phyloP scores from a whole-genome alignment of 2,329 filamentous ascomycete species.

The Fusarium solani-melongenae region DNA sequence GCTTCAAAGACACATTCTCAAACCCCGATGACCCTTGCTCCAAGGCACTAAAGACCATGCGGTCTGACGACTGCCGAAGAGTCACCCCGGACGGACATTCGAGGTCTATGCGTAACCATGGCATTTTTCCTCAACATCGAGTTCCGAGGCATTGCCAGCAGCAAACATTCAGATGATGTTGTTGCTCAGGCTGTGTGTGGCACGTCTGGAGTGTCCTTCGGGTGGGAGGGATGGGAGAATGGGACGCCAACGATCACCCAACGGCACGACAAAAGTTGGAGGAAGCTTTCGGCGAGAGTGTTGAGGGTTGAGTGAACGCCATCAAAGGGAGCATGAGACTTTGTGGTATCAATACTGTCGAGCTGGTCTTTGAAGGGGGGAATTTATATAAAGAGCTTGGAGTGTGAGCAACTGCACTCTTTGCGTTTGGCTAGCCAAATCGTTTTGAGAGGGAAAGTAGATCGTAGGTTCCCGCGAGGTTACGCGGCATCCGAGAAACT shows the following conservation, averaged over 20 bases:
- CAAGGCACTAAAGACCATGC: not conserved
- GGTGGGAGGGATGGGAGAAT: not conserved
- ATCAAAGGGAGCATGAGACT: not conserved
- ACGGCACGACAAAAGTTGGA: not conserved
- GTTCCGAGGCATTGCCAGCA: not conserved
- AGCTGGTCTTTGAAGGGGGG: no score
- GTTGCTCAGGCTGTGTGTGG: not conserved
- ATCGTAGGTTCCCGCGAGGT: no score
- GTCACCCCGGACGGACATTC: not conserved
- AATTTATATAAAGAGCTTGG: no score
- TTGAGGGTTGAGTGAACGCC: not conserved
- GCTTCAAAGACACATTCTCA: not conserved
- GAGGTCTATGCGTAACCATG: not conserved
- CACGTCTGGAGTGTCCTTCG: not conserved
- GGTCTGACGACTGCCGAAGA: not conserved
- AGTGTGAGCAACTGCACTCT: not conserved
- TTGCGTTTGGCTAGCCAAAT: not conserved
- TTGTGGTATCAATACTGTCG: no score
- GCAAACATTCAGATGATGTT: not conserved
- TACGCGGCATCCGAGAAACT: not conserved
- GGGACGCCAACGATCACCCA: not conserved
- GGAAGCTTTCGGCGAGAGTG: not conserved
- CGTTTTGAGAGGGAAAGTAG: not conserved
- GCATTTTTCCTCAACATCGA: not conserved
- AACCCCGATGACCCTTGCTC: not conserved